phyloP scores from a whole-genome alignment of 371 early-diverging fungal genomes.

The Mucor ambiguus region DNA sequence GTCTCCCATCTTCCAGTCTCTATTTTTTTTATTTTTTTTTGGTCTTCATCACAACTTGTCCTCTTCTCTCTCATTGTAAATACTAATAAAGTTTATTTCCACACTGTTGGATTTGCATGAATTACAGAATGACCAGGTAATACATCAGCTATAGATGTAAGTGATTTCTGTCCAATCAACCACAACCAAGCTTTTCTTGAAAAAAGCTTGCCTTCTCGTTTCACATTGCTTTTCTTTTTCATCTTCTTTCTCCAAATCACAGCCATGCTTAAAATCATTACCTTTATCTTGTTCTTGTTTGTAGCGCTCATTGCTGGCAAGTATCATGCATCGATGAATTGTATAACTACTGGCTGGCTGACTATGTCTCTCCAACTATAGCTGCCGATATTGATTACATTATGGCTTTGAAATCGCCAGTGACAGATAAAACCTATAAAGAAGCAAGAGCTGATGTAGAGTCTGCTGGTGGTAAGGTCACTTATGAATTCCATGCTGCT shows the following conservation, averaged over 20 bases:
- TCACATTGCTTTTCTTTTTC: not conserved
- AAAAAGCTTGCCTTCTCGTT: not conserved
- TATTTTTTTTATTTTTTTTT: not conserved
- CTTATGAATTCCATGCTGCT: slow-evolving; percentile 22
- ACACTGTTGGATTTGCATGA: slow-evolving; percentile 1
- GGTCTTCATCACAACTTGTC: not conserved
- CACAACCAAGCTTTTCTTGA: not conserved
- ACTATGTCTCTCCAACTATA: not conserved
- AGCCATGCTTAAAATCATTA: slow-evolving; percentile 6
- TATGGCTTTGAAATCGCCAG: slow-evolving; percentile 25
- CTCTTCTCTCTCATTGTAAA: slow-evolving; percentile 7
- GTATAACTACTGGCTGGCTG: not conserved
- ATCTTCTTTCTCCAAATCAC: not conserved
- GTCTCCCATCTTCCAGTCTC: not conserved
- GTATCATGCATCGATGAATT: not conserved
- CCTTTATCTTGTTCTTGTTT: slow-evolving; percentile 9
- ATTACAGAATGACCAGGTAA: not conserved
- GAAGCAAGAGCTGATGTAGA: slow-evolving; percentile 26
- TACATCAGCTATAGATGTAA: not conserved
- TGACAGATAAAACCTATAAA: slow-evolving; percentile 16
- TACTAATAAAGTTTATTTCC: slow-evolving; percentile 1
- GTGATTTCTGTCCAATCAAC: slow-evolving; percentile 2
- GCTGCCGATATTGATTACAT: slow-evolving; percentile 23
- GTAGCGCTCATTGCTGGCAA: slow-evolving; percentile 9
- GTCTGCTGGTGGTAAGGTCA: slow-evolving; percentile 23